Percentiles rank a stretch among this genome's conserved stretches.
phyloP scores from a whole-genome alignment of 768 basidiomycete species.

The Tulasnella sp. region DNA sequence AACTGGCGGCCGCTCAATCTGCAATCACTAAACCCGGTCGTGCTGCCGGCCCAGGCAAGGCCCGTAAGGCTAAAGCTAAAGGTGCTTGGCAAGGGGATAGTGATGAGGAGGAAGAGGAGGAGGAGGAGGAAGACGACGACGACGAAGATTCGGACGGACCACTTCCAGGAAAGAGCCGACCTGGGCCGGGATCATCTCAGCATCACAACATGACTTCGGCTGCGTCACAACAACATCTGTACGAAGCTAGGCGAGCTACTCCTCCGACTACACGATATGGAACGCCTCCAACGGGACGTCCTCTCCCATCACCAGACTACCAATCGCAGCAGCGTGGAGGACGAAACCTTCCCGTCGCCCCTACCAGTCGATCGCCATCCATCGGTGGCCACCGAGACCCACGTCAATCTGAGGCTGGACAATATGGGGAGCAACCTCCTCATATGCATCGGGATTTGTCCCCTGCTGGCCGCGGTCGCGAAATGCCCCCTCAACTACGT shows the following conservation, averaged over 20 bases:
- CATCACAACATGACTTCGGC: conserved; percentile 9
- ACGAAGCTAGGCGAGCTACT: conserved; percentile 2
- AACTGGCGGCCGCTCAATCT: conserved; percentile 75
- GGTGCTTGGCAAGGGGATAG: conserved; percentile 64
- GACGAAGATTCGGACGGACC: conserved; percentile 29
- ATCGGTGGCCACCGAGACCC: background rate
- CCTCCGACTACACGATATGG: conserved; percentile 18
- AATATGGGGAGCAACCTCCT: conserved; percentile 7
- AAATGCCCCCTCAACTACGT: conserved; percentile 49
- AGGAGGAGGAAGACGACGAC: conserved; percentile 51
- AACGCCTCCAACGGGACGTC: conserved; percentile 15
- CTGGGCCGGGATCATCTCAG: conserved; percentile 11
- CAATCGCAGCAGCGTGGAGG: conserved; percentile 6
- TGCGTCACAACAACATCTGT: background rate
- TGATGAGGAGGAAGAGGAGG: conserved; percentile 78
- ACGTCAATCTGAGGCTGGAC: background rate
- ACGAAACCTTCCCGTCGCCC: conserved; percentile 23
- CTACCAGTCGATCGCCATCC: conserved; percentile 23
- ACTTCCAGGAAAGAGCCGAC: conserved; percentile 16
- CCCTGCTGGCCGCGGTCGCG: conserved; percentile 50
- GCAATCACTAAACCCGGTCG: conserved; percentile 72
- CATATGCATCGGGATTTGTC: conserved; percentile 29
- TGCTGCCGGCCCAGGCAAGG: conserved; percentile 39
- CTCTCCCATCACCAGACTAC: conserved; percentile 19
- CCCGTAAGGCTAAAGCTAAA: conserved; percentile 42